Conservation (phyloP, 2,329 filamentous ascomycete species). For the Bisporella sp. region DNA sequence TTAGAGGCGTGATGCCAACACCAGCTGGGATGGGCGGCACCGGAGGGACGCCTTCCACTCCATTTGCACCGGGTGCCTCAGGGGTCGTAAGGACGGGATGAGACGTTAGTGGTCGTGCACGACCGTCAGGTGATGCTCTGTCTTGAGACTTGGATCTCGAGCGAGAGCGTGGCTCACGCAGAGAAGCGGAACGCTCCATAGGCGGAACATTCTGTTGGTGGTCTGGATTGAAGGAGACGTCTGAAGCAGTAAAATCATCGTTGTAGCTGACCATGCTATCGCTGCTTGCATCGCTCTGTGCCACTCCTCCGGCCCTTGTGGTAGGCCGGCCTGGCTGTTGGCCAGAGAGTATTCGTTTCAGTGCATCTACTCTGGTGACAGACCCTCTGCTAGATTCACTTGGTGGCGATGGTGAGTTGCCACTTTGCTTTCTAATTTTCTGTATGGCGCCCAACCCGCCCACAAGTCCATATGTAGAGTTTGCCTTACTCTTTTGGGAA, state of each 20-base stretch:
- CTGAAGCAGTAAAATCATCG: slow-evolving; percentile 54
- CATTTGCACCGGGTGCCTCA: slow-evolving; percentile 1
- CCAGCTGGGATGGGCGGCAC: slow-evolving; percentile 24
- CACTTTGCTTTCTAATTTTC: slow-evolving; percentile 46
- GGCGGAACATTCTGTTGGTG: slow-evolving; percentile 12
- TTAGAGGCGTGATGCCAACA: slow-evolving; percentile 9
- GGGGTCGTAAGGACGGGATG: slow-evolving; percentile 14
- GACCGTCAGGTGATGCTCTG: slow-evolving; percentile 14
- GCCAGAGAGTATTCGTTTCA: slow-evolving; percentile 54
- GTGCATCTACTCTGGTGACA: slow-evolving; percentile 55
- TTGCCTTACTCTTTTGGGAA: slow-evolving; percentile 17
- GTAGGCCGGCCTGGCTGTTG: slow-evolving; percentile 33
- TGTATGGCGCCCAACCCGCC: slow-evolving; percentile 30
- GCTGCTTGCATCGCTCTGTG: slow-evolving; percentile 46
- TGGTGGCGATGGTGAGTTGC: slow-evolving; percentile 38
- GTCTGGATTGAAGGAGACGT: slow-evolving; percentile 49
- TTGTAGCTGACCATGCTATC: slow-evolving; percentile 65
- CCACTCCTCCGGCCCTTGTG: slow-evolving; percentile 29
- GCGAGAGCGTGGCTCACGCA: slow-evolving; percentile 18
- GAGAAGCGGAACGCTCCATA: slow-evolving; percentile 20
- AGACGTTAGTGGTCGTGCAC: slow-evolving; percentile 17
- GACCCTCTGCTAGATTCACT: slow-evolving; percentile 40
- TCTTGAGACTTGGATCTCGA: slow-evolving; percentile 26
- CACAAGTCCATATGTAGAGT: slow-evolving; percentile 24
- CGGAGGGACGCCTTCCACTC: slow-evolving; percentile 21